These are phyloP conservation scores for Malus hybrid DNA, from an alignment of 331 rosid genomes.

Conservation along the genomic window DNA sequence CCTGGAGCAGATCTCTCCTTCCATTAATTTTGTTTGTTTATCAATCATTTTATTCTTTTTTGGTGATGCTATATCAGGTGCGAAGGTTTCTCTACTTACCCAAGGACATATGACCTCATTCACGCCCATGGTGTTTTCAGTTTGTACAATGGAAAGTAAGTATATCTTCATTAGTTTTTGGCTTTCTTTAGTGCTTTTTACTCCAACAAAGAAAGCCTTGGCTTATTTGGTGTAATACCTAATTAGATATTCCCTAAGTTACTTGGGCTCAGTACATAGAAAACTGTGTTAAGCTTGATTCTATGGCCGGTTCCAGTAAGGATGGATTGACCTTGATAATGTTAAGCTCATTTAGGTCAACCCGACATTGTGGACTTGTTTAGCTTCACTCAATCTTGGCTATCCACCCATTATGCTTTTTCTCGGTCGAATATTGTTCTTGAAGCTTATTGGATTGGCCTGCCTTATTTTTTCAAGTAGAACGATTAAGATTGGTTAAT, in stretches of 20 bases:
- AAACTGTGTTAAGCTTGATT: neutral
- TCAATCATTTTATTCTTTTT: neutral
- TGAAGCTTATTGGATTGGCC: neutral
- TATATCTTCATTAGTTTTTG: conserved; percentile 1
- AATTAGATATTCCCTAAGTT: neutral
- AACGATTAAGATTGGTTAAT: neutral
- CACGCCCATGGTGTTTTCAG: conserved; percentile 78
- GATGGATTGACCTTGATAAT: neutral
- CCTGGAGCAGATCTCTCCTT: neutral
- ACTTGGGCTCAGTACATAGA: neutral
- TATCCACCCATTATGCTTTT: neutral
- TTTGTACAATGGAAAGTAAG: conserved; percentile 78
- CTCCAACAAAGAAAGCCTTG: neutral
- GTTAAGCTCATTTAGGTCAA: neutral
- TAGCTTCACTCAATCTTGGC: neutral
- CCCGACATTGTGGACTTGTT: neutral
- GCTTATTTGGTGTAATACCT: neutral
- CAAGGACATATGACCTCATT: conserved; percentile 96
- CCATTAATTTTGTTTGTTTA: neutral
- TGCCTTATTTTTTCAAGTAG: neutral
- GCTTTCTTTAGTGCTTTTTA: neutral
- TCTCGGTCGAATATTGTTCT: neutral
- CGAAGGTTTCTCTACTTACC: conserved; percentile 89
- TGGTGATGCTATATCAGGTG: conserved; percentile 49
- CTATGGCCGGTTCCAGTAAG: neutral